Conservation (phyloP, 1,284 basidiomycete species). For the Trametes pubescens region DNA sequence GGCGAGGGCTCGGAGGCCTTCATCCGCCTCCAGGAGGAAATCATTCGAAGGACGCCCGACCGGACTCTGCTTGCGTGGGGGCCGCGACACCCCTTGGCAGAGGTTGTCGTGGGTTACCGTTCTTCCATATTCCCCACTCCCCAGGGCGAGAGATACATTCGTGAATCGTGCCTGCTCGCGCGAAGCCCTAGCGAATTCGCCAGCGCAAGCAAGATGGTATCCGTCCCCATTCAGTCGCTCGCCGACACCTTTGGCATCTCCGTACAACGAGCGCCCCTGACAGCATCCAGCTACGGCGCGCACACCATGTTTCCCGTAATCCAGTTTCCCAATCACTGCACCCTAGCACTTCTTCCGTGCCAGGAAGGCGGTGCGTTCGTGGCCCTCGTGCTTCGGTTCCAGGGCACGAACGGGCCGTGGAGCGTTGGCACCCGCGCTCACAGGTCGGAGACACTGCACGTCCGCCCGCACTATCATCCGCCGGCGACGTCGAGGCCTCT, state of each 20-base stretch:
- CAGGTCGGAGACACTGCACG: background rate
- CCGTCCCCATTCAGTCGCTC: background rate
- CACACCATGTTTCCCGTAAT: background rate
- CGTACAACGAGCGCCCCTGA: background rate
- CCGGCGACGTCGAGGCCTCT: too few relatives aligned
- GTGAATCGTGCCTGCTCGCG: conserved; percentile 1
- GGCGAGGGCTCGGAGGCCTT: conserved; percentile 7
- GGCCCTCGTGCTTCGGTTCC: conserved; percentile 5
- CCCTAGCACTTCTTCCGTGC: conserved; percentile 8
- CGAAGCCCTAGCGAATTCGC: background rate
- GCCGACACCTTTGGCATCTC: background rate
- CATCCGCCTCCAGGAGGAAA: conserved; percentile 11
- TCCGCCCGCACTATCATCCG: background rate
- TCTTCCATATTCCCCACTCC: conserved; percentile 2
- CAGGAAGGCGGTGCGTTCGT: background rate
- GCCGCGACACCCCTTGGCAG: background rate
- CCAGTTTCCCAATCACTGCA: conserved; percentile 1
- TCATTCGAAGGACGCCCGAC: conserved; percentile 6
- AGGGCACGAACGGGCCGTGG: conserved; percentile 1
- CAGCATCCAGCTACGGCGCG: conserved; percentile 4
- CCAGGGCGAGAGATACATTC: background rate
- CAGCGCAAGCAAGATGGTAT: background rate
- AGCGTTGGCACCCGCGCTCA: background rate
- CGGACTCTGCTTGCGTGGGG: conserved; percentile 7
- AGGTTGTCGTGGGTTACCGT: conserved; percentile 2